A percentile compares a stretch with the other conserved stretches of the same genome.
Conservation (phyloP, 1,284 basidiomycete species). For the Vanrija sp. region DNA sequence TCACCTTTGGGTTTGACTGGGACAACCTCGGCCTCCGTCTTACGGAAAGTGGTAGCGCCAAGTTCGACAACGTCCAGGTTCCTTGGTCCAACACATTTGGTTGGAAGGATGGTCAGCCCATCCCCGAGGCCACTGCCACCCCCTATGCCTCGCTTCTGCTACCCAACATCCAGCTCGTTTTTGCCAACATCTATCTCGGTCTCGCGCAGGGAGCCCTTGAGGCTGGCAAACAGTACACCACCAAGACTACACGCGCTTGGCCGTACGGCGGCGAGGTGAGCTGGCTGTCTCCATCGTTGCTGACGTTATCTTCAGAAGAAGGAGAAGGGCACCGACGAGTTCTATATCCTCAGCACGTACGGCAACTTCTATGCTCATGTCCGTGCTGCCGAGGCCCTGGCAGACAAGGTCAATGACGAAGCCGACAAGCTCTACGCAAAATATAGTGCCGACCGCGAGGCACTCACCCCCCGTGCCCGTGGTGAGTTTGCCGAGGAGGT, state of each 20-base stretch:
- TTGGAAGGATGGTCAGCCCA: slow-evolving; percentile 1
- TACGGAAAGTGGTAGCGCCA: slow-evolving; percentile 36
- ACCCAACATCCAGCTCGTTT: slow-evolving; percentile 42
- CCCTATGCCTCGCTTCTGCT: slow-evolving; percentile 41
- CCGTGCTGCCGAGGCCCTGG: slow-evolving; percentile 38
- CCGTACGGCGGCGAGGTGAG: slow-evolving; percentile 33
- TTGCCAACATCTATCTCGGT: slow-evolving; percentile 45
- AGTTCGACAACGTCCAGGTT: slow-evolving; percentile 32
- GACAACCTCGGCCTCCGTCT: slow-evolving; percentile 45
- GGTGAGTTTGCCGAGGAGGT: slow-evolving; percentile 40
- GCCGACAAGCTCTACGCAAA: slow-evolving; percentile 20
- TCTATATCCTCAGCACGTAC: slow-evolving; percentile 42
- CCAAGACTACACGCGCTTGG: slow-evolving; percentile 40
- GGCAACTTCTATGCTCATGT: slow-evolving; percentile 39
- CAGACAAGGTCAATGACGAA: slow-evolving; percentile 28
- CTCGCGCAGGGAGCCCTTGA: slow-evolving; percentile 40
- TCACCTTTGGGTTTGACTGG: slow-evolving; percentile 45
- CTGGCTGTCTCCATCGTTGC: slow-evolving; percentile 9
- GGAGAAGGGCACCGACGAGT: slow-evolving; percentile 28
- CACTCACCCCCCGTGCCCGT: slow-evolving; percentile 35
- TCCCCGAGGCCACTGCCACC: background rate
- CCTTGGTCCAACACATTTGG: slow-evolving; percentile 36
- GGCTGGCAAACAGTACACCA: slow-evolving; percentile 34
- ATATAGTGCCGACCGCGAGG: slow-evolving; percentile 14
- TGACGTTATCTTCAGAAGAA: slow-evolving; percentile 1